Conservation (phyloP, 2,329 filamentous ascomycete genomes). For the Botrytis paeoniae region DNA sequence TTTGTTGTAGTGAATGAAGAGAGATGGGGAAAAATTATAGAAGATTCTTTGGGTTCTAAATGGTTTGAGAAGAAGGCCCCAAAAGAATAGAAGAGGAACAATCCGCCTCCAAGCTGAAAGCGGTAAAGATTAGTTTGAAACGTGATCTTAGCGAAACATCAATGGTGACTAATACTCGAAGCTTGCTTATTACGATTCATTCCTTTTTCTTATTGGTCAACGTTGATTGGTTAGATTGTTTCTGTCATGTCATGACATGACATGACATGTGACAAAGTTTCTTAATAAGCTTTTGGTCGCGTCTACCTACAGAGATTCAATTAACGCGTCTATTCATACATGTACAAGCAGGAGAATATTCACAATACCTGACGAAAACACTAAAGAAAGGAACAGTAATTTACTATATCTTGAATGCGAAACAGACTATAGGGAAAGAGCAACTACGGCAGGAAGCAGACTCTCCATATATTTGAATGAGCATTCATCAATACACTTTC, state of each 20-base stretch:
- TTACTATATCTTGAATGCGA: neutral
- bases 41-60: slow-evolving; percentile 17
- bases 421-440: neutral
- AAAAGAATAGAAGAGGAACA: slow-evolving; percentile 15
- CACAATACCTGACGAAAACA: neutral
- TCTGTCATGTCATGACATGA: neutral
- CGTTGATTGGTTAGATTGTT: neutral
- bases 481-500: neutral
- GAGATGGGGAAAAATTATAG: slow-evolving; percentile 19
- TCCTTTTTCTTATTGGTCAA: neutral
- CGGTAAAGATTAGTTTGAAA: neutral
- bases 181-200: neutral
- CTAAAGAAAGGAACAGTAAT: neutral
- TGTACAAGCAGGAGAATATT: neutral
- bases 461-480: neutral
- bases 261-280: neutral
- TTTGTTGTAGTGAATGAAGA: slow-evolving; percentile 11
- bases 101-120: slow-evolving; percentile 12
- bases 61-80: slow-evolving; percentile 16
- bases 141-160: slow-evolving; percentile 12
- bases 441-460: neutral
- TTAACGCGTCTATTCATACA: slow-evolving; percentile 3
- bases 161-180: neutral
- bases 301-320: neutral
- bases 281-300: neutral